Evolutionary conservation across 2,329 filamentous ascomycete species (phyloP).

Genomic region (Tolypocladium cylindrosporum): DNA sequence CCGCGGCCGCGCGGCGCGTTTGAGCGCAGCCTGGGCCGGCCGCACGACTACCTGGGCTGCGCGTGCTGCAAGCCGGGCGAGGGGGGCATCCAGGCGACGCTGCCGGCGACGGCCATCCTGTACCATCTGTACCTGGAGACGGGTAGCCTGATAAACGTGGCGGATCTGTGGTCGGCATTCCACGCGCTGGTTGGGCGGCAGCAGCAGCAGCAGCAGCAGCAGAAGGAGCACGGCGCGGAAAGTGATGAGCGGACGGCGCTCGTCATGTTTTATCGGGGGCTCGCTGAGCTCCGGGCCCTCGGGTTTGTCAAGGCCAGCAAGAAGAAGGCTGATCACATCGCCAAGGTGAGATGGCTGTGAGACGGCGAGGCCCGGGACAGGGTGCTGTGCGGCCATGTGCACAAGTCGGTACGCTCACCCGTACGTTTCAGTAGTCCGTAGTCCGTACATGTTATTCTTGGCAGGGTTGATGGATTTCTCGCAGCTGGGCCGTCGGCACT

Average conservation of each 20-base stretch:
- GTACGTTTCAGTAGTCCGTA: neutral
- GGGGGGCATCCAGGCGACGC: constrained; percentile 44
- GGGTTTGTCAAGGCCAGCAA: constrained; percentile 83
- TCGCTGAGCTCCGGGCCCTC: constrained; percentile 77
- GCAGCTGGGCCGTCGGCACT: neutral
- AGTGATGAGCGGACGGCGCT: constrained; percentile 47
- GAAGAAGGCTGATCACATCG: constrained; percentile 86
- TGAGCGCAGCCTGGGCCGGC: constrained; percentile 60
- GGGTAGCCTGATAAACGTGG: constrained; percentile 66
- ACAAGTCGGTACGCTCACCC: too few species aligned
- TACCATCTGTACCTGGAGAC: constrained; percentile 75
- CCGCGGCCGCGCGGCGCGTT: constrained; percentile 61
- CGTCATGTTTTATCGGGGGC: constrained; percentile 71
- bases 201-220: constrained; percentile 16
- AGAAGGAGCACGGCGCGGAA: constrained; percentile 29
- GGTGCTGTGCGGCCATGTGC: too few species aligned
- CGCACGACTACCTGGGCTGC: constrained; percentile 70
- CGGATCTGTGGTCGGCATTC: constrained; percentile 73
- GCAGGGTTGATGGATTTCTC: neutral
- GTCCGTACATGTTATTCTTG: neutral
- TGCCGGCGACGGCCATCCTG: constrained; percentile 62
- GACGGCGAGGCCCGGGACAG: neutral
- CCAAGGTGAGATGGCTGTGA: constrained; percentile 75
- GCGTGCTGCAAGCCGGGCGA: constrained; percentile 49
- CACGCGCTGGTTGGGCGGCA: constrained; percentile 45